Conservation (phyloP, 2,329 filamentous ascomycete genomes). For the Penicillium sp. region DNA sequence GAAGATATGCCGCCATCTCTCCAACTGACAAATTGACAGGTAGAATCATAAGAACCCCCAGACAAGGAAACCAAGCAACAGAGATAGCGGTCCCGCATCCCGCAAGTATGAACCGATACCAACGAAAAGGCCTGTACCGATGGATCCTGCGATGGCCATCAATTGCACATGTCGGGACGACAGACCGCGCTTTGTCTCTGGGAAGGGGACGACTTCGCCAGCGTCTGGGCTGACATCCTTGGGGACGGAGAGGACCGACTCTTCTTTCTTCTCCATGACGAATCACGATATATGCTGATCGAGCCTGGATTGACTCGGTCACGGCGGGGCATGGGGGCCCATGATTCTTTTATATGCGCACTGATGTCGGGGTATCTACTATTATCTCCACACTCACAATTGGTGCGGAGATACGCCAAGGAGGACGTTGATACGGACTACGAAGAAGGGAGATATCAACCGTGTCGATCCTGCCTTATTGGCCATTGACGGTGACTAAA, state of each 20-base stretch:
- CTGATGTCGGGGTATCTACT: constrained; percentile 8
- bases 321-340: constrained; percentile 8
- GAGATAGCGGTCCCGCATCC: constrained; percentile 33
- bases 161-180: constrained; percentile 42
- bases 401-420: constrained; percentile 13
- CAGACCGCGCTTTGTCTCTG: constrained; percentile 33
- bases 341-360: constrained; percentile 16
- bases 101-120: constrained; percentile 35
- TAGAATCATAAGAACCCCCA: constrained; percentile 34
- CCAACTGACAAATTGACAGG: constrained; percentile 32
- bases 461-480: neutral
- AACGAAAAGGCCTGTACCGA: constrained; percentile 37
- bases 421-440: constrained; percentile 7
- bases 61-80: constrained; percentile 38
- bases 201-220: constrained; percentile 9
- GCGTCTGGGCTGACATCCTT: constrained; percentile 18
- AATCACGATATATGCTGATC: neutral
- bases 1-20: constrained; percentile 32
- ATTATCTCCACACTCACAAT: too few relatives aligned
- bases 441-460: neutral
- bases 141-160: constrained; percentile 41
- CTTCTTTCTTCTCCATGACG: constrained; percentile 21
- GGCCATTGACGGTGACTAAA: neutral
- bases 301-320: neutral
- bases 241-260: constrained; percentile 10